Evolutionary conservation across 495 filamentous ascomycete genomes (phyloP).

Genomic region (Glutinoglossum americanum): DNA sequence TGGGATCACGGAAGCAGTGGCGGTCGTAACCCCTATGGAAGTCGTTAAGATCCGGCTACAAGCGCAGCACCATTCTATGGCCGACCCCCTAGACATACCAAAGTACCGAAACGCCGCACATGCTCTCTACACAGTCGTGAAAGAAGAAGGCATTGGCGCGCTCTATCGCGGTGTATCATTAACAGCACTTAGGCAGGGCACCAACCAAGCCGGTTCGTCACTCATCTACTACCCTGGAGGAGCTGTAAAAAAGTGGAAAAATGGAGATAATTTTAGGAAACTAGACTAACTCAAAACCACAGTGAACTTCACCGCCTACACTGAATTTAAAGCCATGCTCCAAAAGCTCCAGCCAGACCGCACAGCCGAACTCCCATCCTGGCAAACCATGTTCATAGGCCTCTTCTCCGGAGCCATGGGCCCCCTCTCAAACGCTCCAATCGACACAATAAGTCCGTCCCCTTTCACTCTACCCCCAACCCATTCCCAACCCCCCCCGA

Average conservation of each 20-base stretch:
- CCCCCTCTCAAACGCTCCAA: constrained; percentile 86
- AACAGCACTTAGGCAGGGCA: constrained; percentile 82
- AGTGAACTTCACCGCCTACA: constrained; percentile 97
- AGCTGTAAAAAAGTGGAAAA: background rate
- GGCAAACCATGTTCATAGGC: constrained; percentile 79
- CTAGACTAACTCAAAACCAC: background rate
- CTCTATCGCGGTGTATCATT: constrained; percentile 85
- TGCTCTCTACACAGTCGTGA: constrained; percentile 76
- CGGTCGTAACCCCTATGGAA: constrained; percentile 95
- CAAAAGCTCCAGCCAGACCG: constrained; percentile 42
- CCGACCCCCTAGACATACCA: constrained; percentile 73
- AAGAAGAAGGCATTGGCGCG: constrained; percentile 71
- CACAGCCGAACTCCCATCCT: constrained; percentile 47
- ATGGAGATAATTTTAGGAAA: background rate
- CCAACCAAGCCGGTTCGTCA: constrained; percentile 53
- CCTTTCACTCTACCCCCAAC: background rate
- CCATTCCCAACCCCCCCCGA: no score
- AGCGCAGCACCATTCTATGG: constrained; percentile 88
- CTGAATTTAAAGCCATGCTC: constrained; percentile 64
- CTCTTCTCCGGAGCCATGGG: constrained; percentile 88
- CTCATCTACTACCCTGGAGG: background rate
- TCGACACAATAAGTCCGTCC: constrained; percentile 74
- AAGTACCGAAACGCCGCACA: constrained; percentile 97
- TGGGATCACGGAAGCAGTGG: constrained; percentile 88
- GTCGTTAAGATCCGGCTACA: constrained; percentile 96